Evolutionary conservation across 2,329 filamentous ascomycete species (phyloP).

Genomic region (Nannizziopsis arthrosporioides): DNA sequence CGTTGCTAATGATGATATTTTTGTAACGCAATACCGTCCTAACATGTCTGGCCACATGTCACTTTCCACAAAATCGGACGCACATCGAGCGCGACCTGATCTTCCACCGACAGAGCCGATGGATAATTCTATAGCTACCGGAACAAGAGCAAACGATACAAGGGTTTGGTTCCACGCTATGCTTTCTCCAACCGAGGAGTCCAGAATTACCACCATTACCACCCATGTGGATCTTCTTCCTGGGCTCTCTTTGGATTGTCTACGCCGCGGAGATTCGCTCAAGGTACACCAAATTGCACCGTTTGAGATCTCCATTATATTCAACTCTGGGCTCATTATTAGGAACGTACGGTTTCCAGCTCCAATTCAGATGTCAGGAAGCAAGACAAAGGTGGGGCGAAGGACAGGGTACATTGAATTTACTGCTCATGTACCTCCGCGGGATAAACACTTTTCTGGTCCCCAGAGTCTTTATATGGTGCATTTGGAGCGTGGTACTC

Average conservation of each 20-base stretch:
- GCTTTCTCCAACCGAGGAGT: constrained; percentile 5
- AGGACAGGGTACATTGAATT: constrained; percentile 26
- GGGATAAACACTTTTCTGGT: neutral
- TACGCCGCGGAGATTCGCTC: constrained; percentile 9
- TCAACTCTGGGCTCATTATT: constrained; percentile 8
- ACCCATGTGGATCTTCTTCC: constrained; percentile 11
- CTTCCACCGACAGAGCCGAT: neutral
- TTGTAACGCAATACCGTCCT: constrained; percentile 21
- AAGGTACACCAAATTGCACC: constrained; percentile 12
- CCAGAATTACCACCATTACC: constrained; percentile 12
- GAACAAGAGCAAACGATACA: neutral
- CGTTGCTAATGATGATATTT: constrained; percentile 18
- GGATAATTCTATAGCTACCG: constrained; percentile 3
- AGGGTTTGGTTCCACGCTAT: constrained; percentile 3
- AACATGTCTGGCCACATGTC: constrained; percentile 16
- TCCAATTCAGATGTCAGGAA: constrained; percentile 16
- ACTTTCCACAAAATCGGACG: constrained; percentile 3
- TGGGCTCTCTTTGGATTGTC: constrained; percentile 2
- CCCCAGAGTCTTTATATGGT: constrained; percentile 12
- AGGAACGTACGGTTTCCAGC: constrained; percentile 17
- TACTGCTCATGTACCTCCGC: constrained; percentile 15
- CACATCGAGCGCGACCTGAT: neutral
- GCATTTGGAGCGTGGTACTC: constrained; percentile 14
- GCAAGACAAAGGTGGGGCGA: constrained; percentile 22
- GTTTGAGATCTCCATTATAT: constrained; percentile 11